Evolutionary conservation across 257 asterid genomes (phyloP), one percentile per base, ranked within the genome.

Genomic region (Pogostemon cablin): DNA sequence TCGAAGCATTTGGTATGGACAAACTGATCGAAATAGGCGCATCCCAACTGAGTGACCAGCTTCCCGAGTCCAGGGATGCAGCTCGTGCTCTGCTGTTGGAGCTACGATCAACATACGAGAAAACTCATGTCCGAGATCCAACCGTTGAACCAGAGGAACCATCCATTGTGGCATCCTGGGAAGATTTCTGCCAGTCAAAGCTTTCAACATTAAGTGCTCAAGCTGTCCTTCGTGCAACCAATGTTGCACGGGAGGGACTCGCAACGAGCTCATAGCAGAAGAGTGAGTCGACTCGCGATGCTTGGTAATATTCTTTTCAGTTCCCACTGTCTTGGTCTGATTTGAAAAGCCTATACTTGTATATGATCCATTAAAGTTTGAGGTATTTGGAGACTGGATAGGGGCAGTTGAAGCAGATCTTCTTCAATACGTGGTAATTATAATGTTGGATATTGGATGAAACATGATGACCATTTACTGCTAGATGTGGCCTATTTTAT

Each of bases 61-160:
- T 92, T 75, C 98, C 98, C 0, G 96, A 86, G 83, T 92, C 98
- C 4, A 85, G 98, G 79, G 96, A 92, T 74, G 95, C 98, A 7
- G 98, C 98, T 40, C 96, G 98, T 63, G 56, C 84, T 49, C 82
- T 92, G 63, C 49, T 92, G 82, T 61, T 92, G 82, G 95, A 92
- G 83, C 77, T 92, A 75, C 91, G 83, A 73, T 79, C 84, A 39
- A 81, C 82, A 7, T 88, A 85, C 7, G 88, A 82, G 76, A 90
- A 88, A 74, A 68, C 83, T 48, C 76, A 55, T 41, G 69, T 70
- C 71, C 75, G 69, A 25, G 78, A 70, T 65, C 75, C 80, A 41
- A 42, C 71, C 61, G 77, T 6, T 15, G 83, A 38, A 52, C 43
- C 82, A 5, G 90, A 85, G 49, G 87, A 79, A 44, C 75, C 2